Base-by-base conservation (phyloP, 1,139 yeast species). In the Candida sanyaensis region DNA sequence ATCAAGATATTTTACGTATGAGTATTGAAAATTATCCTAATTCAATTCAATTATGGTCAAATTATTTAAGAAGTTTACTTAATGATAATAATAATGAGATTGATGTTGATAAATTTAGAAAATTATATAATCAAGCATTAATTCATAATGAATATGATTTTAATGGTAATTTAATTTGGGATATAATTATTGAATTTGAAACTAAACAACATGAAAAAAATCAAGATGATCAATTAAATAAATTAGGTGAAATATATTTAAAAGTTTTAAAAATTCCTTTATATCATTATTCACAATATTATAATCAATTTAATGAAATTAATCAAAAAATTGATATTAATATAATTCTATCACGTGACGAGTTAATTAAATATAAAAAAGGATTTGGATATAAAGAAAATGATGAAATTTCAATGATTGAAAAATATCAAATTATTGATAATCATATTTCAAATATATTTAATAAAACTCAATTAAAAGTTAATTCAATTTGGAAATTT, bases 221-320 rank as follows among this genome's bases (percentile, higher is more conserved):
- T 17, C 21, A 61, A 12, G 53, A 54, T 9, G 61, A 63, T 13
- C 21, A 17, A 17, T 61, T 72, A 0, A 52, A 56, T n/a, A 55
- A 56, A 33, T 61, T 77, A 6, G 56, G 76, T 5, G 52, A 57
- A 6, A 57, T 81, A 1, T 75, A 82, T 51, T 56, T 73, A 36
- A 66, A 68, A 44, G 66, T 84, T 8, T 66, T 81, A 6, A 61
- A 59, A 13, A 67, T 84, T 2, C 93, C 95, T 0, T 64, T 86
- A 31, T 86, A 87, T 63, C 88, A 85, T 56, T 86, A 87, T 60
- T 81, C 92, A 0, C 80, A 75, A 54, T 86, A 83, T 60, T 83
- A 77, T 55, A 77, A 77, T 43, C 72, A 73, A 31, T 83, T 81
- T 52, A 61, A 68, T 30, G 77, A 75, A 26, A 61, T 81, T 10